These are phyloP conservation scores for Pseudoperonospora humuli DNA, from an alignment of 352 stramenopile genomes.

Conservation along the genomic window DNA sequence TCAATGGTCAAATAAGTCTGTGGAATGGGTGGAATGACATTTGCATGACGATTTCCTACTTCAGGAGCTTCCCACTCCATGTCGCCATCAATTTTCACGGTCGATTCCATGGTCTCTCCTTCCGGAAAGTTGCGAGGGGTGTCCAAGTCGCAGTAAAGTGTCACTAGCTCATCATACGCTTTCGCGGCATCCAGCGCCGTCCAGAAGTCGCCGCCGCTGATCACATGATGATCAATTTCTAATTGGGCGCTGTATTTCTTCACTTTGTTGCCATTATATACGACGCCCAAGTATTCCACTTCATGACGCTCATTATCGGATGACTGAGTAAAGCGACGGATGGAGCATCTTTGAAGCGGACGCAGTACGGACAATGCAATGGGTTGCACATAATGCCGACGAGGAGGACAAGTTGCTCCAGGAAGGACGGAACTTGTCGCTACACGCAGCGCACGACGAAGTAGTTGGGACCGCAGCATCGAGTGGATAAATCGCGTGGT, in stretches of 20 bases:
- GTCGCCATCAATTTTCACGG: slow-evolving; percentile 1
- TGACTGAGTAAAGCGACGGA: slow-evolving; percentile 16
- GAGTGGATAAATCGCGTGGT: not conserved
- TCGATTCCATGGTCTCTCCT: slow-evolving; percentile 4
- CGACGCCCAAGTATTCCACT: slow-evolving; percentile 54
- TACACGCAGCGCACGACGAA: slow-evolving; percentile 11
- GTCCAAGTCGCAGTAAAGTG: slow-evolving; percentile 70
- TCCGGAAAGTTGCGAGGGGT: slow-evolving; percentile 66
- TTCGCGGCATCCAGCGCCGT: slow-evolving; percentile 74
- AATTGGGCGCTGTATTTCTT: slow-evolving; percentile 82
- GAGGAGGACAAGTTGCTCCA: not conserved
- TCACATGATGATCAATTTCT: slow-evolving; percentile 53
- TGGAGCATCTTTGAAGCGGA: not conserved
- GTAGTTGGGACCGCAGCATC: slow-evolving; percentile 16
- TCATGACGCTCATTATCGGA: not conserved
- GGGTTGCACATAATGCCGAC: not conserved
- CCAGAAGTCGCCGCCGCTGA: slow-evolving; percentile 77
- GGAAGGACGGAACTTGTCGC: not conserved
- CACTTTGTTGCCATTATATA: slow-evolving; percentile 56
- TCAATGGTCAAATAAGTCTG: slow-evolving; percentile 71
- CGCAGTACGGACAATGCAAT: not conserved
- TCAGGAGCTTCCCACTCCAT: slow-evolving; percentile 63
- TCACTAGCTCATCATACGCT: slow-evolving; percentile 76
- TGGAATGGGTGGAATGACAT: slow-evolving; percentile 58
- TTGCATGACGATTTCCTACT: slow-evolving; percentile 57